phyloP scores from a whole-genome alignment of 306 rosid genomes.

The Medicago lupulina region DNA sequence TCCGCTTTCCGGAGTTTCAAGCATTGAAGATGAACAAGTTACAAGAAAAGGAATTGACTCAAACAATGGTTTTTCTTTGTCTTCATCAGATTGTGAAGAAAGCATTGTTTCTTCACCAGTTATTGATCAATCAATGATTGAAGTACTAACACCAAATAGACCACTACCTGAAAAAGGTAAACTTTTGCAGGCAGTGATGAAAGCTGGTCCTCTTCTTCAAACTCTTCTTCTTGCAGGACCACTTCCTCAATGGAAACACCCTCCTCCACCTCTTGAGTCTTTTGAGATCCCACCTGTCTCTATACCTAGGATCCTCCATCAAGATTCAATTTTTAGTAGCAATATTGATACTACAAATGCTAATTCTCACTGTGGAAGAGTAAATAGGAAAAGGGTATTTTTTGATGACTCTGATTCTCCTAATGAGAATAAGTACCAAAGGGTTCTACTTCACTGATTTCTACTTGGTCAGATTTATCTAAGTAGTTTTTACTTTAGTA shows the following conservation, averaged over 20 bases:
- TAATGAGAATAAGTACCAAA: slow-evolving; percentile 69
- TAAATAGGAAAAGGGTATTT: slow-evolving; percentile 67
- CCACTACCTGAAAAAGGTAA: slow-evolving; percentile 96
- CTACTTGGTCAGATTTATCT: slow-evolving; percentile 37
- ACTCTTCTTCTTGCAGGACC: slow-evolving; percentile 94
- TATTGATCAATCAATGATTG: slow-evolving; percentile 58
- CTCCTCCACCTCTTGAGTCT: slow-evolving; percentile 93
- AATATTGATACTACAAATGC: slow-evolving; percentile 41
- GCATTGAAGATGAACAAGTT: slow-evolving; percentile 83
- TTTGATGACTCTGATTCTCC: slow-evolving; percentile 74
- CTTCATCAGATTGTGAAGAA: slow-evolving; percentile 95
- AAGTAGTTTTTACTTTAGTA: slow-evolving; percentile 37
- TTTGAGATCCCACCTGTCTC: slow-evolving; percentile 88
- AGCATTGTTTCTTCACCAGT: slow-evolving; percentile 96
- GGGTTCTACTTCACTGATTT: slow-evolving; percentile 69
- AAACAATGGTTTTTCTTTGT: slow-evolving; percentile 74
- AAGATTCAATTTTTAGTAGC: slow-evolving; percentile 55
- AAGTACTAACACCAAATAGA: slow-evolving; percentile 55
- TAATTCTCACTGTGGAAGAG: slow-evolving; percentile 56
- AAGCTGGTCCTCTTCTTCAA: slow-evolving; percentile 95
- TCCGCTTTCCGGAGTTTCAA: slow-evolving; percentile 84
- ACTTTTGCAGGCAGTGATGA: slow-evolving; percentile 95
- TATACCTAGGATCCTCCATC: slow-evolving; percentile 60
- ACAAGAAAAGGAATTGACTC: slow-evolving; percentile 76
- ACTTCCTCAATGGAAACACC: slow-evolving; percentile 99